phyloP scores from a whole-genome alignment of 108 stramenopile species.

The Heterococcus sp. region DNA sequence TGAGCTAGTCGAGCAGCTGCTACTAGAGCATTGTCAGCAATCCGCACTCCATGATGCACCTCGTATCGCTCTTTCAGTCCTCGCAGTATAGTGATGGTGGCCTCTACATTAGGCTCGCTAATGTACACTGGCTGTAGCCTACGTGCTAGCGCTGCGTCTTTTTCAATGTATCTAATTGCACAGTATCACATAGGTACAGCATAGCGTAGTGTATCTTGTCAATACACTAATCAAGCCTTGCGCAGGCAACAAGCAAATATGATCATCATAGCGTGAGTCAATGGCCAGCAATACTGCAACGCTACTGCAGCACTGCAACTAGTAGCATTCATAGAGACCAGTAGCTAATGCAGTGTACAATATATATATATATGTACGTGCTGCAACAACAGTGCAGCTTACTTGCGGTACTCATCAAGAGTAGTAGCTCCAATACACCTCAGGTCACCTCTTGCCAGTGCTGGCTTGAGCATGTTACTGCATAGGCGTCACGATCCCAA shows the following conservation, averaged over 20 bases:
- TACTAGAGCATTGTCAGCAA: slow-evolving; percentile 76
- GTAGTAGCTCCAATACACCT: slow-evolving; percentile 86
- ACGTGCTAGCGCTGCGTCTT: slow-evolving; percentile 82
- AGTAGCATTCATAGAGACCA: too few relatives aligned
- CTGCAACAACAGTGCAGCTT: too few relatives aligned
- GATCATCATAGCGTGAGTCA: too few relatives aligned
- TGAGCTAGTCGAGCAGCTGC: slow-evolving; percentile 80
- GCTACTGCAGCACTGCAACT: too few relatives aligned
- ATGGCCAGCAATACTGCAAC: too few relatives aligned
- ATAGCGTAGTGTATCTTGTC: too few relatives aligned
- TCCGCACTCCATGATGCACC: slow-evolving; percentile 82
- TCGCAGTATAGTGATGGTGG: slow-evolving; percentile 70
- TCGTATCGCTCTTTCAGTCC: slow-evolving; percentile 71
- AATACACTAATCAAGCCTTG: too few relatives aligned
- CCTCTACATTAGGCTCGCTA: slow-evolving; percentile 72
- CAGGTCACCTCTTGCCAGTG: slow-evolving; percentile 72
- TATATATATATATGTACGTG: not conserved
- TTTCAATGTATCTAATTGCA: slow-evolving; percentile 84
- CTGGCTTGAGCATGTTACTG: slow-evolving; percentile 82
- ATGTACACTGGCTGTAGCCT: slow-evolving; percentile 78
- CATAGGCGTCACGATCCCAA: too few relatives aligned
- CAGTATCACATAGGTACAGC: too few relatives aligned
- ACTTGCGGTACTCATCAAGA: slow-evolving; percentile 71
- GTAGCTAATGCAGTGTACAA: too few relatives aligned
- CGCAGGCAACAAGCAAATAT: too few relatives aligned